A percentile compares a stretch with the other conserved stretches of the same genome.
phyloP scores from a whole-genome alignment of 345 rosid species.

The Anastatica hierochuntica region DNA sequence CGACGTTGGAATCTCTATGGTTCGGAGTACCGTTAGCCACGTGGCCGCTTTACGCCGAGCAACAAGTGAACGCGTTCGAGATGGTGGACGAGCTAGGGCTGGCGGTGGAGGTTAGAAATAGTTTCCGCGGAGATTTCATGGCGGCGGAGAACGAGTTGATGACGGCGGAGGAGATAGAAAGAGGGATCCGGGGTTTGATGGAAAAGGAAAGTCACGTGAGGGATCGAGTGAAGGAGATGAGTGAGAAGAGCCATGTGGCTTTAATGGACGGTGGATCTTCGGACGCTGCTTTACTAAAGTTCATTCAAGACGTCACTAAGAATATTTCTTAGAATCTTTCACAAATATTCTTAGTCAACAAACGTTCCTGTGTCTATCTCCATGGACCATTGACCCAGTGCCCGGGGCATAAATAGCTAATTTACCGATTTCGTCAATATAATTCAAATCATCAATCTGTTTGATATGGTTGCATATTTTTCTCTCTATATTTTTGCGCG shows the following conservation, averaged over 20 bases:
- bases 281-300: conserved; percentile 7
- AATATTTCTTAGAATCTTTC: neutral
- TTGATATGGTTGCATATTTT: too few species aligned
- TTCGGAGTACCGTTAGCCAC: conserved; percentile 40
- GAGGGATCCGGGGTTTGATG: conserved; percentile 28
- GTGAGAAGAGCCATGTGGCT: conserved; percentile 21
- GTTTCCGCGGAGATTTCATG: conserved; percentile 12
- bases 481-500: too few species aligned
- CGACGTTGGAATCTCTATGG: conserved; percentile 45
- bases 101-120: conserved; percentile 32
- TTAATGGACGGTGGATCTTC: conserved; percentile 36
- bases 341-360: too few species aligned
- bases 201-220: conserved; percentile 23
- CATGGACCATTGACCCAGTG: too few species aligned
- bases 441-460: too few species aligned
- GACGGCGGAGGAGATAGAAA: conserved; percentile 30
- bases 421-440: too few species aligned
- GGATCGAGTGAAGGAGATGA: conserved; percentile 25
- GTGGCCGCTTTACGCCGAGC: conserved; percentile 48
- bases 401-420: too few species aligned
- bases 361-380: too few species aligned
- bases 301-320: conserved; percentile 14
- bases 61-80: conserved; percentile 45
- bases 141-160: neutral
- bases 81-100: conserved; percentile 34